A percentile compares a stretch with the other conserved stretches of the same genome.
phyloP scores from a whole-genome alignment of 306 rosid species.

The Vicia sativa region DNA sequence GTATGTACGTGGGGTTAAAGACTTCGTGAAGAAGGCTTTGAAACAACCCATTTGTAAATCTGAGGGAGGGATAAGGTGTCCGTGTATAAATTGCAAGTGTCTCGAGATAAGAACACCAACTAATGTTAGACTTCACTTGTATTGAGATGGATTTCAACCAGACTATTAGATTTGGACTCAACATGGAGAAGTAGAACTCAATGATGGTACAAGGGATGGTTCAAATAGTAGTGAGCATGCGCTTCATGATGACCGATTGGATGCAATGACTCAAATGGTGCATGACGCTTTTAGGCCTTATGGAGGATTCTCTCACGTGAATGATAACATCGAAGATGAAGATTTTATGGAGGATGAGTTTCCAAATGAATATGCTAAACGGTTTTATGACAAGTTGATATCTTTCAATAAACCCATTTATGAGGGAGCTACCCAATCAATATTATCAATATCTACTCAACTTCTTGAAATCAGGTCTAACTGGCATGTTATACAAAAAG shows the following conservation, averaged over 20 bases:
- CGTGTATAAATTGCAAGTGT: neutral
- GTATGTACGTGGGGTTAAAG: neutral
- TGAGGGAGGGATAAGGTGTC: neutral
- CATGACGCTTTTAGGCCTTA: neutral
- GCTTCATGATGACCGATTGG: neutral
- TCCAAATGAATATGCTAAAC: no score
- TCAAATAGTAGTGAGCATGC: neutral
- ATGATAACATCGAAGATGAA: no score
- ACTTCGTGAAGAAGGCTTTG: neutral
- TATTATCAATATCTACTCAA: no score
- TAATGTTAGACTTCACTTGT: neutral
- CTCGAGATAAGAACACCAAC: neutral
- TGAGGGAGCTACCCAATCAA: no score
- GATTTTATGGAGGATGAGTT: no score
- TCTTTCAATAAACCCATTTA: no score
- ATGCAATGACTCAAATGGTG: no score
- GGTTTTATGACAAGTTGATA: no score
- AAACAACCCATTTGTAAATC: neutral
- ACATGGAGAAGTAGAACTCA: neutral
- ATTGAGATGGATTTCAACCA: neutral
- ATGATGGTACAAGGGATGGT: neutral
- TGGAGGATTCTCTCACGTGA: no score
- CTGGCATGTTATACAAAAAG: no score
- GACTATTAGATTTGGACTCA: neutral
- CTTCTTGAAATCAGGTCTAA: no score